Percentiles rank a stretch among this genome's conserved stretches.
These are phyloP conservation scores for Glycine tomentella DNA, from an alignment of 306 rosid species.

Conservation along the genomic window DNA sequence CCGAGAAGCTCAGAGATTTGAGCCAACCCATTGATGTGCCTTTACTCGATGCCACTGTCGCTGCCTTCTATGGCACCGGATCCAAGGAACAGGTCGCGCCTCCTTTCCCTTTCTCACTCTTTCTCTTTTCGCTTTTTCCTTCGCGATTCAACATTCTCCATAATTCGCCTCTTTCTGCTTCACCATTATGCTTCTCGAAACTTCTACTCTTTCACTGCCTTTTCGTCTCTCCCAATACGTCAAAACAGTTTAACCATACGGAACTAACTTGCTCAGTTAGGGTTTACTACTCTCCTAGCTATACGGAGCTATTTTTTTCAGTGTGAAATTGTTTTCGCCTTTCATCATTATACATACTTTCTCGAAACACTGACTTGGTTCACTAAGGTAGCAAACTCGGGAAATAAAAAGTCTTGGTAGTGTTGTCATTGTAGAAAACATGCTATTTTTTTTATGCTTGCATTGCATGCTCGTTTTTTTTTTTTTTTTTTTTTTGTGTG, in stretches of 20 bases:
- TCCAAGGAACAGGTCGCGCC: constrained; percentile 83
- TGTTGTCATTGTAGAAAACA: background rate
- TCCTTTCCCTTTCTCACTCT: background rate
- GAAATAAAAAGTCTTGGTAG: background rate
- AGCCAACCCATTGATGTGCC: constrained; percentile 83
- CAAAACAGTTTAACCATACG: background rate
- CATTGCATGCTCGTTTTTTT: background rate
- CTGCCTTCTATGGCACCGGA: constrained; percentile 98
- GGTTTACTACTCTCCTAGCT: constrained; percentile 2
- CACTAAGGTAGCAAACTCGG: background rate
- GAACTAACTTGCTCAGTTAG: constrained; percentile 3
- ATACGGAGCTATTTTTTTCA: background rate
- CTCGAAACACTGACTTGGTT: background rate
- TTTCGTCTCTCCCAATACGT: background rate
- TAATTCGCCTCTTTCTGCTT: background rate
- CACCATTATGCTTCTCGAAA: background rate
- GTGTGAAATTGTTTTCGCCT: background rate
- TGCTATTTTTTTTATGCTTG: background rate
- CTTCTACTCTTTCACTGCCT: background rate
- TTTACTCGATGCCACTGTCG: constrained; percentile 87
- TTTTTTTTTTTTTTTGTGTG: background rate
- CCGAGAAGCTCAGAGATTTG: constrained; percentile 90
- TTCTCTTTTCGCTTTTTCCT: background rate
- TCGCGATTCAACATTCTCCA: background rate
- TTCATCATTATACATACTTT: no score